Base-by-base conservation (phyloP, 257 asterid genomes). In the Solanum appendiculatum region DNA sequence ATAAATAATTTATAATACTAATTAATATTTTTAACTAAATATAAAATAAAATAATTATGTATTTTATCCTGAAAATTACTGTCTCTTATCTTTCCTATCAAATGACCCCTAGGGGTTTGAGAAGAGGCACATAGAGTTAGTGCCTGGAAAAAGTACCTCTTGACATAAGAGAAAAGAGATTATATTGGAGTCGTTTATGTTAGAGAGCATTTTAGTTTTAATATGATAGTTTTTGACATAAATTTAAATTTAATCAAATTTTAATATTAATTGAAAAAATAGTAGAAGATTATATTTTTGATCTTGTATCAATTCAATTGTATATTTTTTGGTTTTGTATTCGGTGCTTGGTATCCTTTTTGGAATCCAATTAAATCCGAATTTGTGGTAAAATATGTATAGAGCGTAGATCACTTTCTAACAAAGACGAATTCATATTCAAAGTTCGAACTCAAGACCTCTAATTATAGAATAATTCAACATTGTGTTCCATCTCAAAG, bases 191-290 rank as follows among this genome's bases (percentile, higher is more conserved):
- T 60, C 0, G 69, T 9, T 3, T 60, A 23, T 60, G 7, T n/a
- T 60, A n/a, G 69, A n/a, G 7, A 60, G n/a, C 1, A n/a, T 23
- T 60, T n/a, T n/a, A 25, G n/a, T 63, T 63, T n/a, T 12, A 11
- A 0, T 63, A 6, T 70, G 25, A 0, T 16, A 16, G 21, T 7
- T 34, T 3, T 34, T 0, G 0, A 36, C 3, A n/a, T 9, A 16
- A 18, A 4, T 34, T 18, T 70, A 18, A 8, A 36, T 16, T 16
- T 70, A 34, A 12, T 70, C 3, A 20, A 1, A 4, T 7, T 2
- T 13, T n/a, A 63, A 60, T n/a, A 10, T n/a, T 23, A 1, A 10
- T 60, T 25, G 21, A 21, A 56, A 56, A 56, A 23, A 60, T 2
- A 60, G 1, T 29, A 29, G 34, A 21, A 64, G 1, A 2, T 13